Percentiles rank a stretch among this genome's conserved stretches.
Conservation (phyloP, 495 filamentous ascomycete genomes). For the Opeltia flavorubescens region DNA sequence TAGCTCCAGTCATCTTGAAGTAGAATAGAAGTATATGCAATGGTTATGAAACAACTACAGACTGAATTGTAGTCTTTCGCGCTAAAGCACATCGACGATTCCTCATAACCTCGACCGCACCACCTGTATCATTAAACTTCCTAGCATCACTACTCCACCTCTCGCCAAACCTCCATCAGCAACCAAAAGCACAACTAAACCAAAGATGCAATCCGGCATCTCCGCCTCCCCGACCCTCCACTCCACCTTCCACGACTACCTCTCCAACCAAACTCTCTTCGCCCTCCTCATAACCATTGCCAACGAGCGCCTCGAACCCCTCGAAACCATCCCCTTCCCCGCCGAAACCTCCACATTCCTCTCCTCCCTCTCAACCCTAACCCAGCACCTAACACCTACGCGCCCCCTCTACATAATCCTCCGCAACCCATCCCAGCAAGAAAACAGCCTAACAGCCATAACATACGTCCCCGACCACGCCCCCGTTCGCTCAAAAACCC, state of each 20-base stretch:
- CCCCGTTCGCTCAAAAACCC: constrained; percentile 86
- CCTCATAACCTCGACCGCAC: not conserved
- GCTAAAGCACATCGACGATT: too few relatives aligned
- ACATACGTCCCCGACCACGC: constrained; percentile 87
- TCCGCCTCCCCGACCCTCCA: constrained; percentile 79
- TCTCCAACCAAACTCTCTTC: constrained; percentile 47
- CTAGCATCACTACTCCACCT: not conserved
- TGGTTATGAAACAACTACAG: too few relatives aligned
- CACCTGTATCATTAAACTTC: not conserved
- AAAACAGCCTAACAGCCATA: constrained; percentile 49
- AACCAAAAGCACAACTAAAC: not conserved
- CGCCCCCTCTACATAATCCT: constrained; percentile 76
- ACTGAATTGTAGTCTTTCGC: too few relatives aligned
- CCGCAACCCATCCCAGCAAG: constrained; percentile 42
- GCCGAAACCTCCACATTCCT: constrained; percentile 38
- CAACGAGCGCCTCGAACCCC: constrained; percentile 56
- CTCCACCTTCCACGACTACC: constrained; percentile 61
- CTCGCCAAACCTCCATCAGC: not conserved
- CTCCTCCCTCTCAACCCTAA: constrained; percentile 46
- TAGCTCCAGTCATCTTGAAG: too few relatives aligned
- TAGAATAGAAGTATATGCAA: too few relatives aligned
- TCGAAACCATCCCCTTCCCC: constrained; percentile 41
- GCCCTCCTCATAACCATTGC: constrained; percentile 72
- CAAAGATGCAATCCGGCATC: constrained; percentile 77
- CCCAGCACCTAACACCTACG: constrained; percentile 57